phyloP scores from a whole-genome alignment of 495 filamentous ascomycete genomes.

The Penicillium steckii region DNA sequence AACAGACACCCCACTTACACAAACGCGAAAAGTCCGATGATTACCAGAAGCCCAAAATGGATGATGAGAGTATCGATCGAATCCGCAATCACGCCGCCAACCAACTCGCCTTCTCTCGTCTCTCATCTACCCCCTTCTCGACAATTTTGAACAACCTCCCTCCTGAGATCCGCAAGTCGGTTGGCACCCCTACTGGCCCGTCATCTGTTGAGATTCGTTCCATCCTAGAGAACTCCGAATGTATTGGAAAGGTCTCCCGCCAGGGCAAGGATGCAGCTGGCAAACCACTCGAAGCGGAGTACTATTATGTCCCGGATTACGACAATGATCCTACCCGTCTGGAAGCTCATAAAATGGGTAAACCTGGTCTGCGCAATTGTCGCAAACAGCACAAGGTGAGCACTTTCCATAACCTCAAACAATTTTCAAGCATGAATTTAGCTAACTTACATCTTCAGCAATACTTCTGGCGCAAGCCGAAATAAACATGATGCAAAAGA shows the following conservation, averaged over 20 bases:
- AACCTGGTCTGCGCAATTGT: conserved; percentile 83
- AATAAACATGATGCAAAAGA: conserved; percentile 31
- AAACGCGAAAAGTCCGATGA: conserved; percentile 21
- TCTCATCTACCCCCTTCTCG: conserved; percentile 89
- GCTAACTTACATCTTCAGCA: conserved; percentile 52
- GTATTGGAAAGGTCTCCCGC: conserved; percentile 82
- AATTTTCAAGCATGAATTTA: background rate
- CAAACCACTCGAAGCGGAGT: conserved; percentile 90
- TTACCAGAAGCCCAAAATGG: conserved; percentile 17
- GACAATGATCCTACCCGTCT: conserved; percentile 78
- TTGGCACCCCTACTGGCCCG: conserved; percentile 44
- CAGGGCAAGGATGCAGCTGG: conserved; percentile 96
- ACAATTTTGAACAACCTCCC: conserved; percentile 85
- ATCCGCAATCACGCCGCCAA: conserved; percentile 82
- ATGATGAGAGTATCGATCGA: conserved; percentile 35
- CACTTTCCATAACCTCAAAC: conserved; percentile 23
- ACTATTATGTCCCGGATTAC: conserved; percentile 93
- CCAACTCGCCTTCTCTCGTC: conserved; percentile 91
- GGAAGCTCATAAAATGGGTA: conserved; percentile 75
- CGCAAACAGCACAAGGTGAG: conserved; percentile 98
- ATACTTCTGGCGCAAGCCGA: conserved; percentile 92
- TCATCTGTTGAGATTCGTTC: conserved; percentile 61
- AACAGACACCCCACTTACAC: conserved; percentile 28
- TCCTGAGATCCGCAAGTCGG: conserved; percentile 52
- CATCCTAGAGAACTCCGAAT: conserved; percentile 69